Base-by-base conservation (phyloP, 1,284 basidiomycete species). In the Naganishia sp. region DNA sequence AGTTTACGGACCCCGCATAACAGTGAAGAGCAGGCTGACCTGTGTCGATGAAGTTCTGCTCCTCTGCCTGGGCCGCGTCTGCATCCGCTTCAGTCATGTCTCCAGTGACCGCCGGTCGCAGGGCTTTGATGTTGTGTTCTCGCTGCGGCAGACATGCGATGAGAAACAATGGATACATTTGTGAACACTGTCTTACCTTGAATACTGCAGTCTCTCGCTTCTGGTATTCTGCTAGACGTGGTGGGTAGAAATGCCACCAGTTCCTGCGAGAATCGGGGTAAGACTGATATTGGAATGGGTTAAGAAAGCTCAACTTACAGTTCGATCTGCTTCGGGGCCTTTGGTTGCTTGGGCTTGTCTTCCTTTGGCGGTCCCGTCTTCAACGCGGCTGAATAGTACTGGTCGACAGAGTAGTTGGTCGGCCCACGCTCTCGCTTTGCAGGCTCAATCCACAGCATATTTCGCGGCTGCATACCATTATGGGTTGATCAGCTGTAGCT, bases 171-270 rank as follows among this genome's bases (percentile, higher is more conserved):
- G 21, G 18, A 28, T 28, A 28, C 5, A 28, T 5, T 28, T 28
- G 28, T 28, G 44, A 33, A 28, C 71, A 9, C 36, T 39, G 36
- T 3, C 81, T 60, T 60, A 88, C 90, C 82, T 89, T 89, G 79
- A 89, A 88, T 21, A 88, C 89, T 6, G 89, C 88, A 39, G 89
- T 82, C 78, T 98, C 96, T 66, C 88, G 86, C 73, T 96, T 91
- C 77, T 98, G 94, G 53, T 98, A 82, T 73, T 89, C 88, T 11
- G 87, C 84, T 10, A 99, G 81, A 55, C 89, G 84, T 0, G 88
- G 85, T 2, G 94, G 90, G 82, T 92, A 97, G 84, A 99, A 99
- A 76, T 99, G 95, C 84, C 94, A 97, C 77, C 98, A 95, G 81
- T 95, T 89, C 71, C 92, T 94, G 71, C 52, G 72, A 57, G 46